Evolutionary conservation across 2,329 filamentous ascomycete genomes (phyloP), one percentile per base, ranked within the genome.

Genomic region (Ascochyta lentis): DNA sequence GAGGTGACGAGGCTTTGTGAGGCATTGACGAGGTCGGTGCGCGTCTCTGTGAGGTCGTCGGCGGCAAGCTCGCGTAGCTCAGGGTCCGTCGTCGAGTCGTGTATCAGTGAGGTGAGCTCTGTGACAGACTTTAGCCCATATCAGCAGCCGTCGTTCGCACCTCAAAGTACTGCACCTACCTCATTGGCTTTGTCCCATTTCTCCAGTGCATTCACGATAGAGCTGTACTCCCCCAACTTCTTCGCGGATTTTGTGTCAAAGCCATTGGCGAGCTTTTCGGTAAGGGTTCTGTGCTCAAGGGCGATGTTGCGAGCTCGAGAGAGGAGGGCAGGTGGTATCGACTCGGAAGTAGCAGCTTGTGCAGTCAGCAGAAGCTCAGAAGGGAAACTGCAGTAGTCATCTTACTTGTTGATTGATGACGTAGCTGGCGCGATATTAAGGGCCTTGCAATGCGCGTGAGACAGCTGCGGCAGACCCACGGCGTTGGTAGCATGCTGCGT

Each of bases 31-130:
- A 97, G 83, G 54, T 84, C 80, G 6, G 81, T 77, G 15, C 83
- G 79, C 10, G 91, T 92, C 3, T 83, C 75, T n/a, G 80, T 78
- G 8, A 98, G 82, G 72, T 99, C 95, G 50, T 87, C 83, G 37
- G 81, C 74, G 6, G 87, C 87, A 40, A 89, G 79, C 27, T 81
- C 77, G 50, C 80, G 82, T 54, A 89, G 76, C 65, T 88, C 86
- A 1, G 80, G 64, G 63, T 89, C 86, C 59, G 84, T 83, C 19
- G 78, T 74, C 2, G 81, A 78, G 61, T 96, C 92, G n/a, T 83
- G 79, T 10, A 96, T 87, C 49, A 99, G 83, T 8, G 87, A 81
- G 10, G 88, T 86, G 48, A 99, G 84, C 76, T 98, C 95, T 44
- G 72, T 57, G 49, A 86, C 77, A 44, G 84, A 81, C 78, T 85